Percentiles rank a stretch among this genome's conserved stretches.
Conservation (phyloP, 106 monocot species). For the Agapanthus africanus region DNA sequence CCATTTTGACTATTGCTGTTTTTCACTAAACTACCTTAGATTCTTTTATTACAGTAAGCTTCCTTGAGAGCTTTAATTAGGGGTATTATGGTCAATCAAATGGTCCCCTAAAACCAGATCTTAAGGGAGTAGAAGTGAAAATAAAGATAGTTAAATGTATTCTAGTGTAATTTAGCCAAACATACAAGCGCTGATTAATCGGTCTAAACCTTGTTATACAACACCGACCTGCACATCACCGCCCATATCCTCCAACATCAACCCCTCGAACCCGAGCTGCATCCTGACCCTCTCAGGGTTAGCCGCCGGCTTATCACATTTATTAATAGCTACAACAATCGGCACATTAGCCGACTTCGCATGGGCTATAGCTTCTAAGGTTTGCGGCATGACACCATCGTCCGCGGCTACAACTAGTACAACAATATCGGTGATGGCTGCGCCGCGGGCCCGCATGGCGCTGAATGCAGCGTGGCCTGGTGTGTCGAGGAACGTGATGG, state of each 20-base stretch:
- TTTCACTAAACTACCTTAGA: no score
- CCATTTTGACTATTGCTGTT: no score
- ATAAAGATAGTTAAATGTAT: no score
- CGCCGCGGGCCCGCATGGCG: slow-evolving; percentile 97
- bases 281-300: slow-evolving; percentile 81
- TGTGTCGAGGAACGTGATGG: slow-evolving; percentile 94
- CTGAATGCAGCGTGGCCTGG: slow-evolving; percentile 97
- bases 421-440: slow-evolving; percentile 93
- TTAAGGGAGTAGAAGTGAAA: no score
- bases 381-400: slow-evolving; percentile 98
- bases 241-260: slow-evolving; percentile 82
- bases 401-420: slow-evolving; percentile 97
- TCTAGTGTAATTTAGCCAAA: no score
- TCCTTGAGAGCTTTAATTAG: no score
- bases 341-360: slow-evolving; percentile 78
- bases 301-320: slow-evolving; percentile 86
- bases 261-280: slow-evolving; percentile 80
- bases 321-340: slow-evolving; percentile 95
- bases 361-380: slow-evolving; percentile 88
- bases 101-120: no score
- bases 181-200: no score
- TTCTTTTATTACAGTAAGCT: no score
- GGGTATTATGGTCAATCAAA: no score
- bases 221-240: slow-evolving; percentile 96
- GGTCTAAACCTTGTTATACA: no score